Conservation (phyloP, 495 filamentous ascomycete genomes). For the Penicillium parvum region DNA sequence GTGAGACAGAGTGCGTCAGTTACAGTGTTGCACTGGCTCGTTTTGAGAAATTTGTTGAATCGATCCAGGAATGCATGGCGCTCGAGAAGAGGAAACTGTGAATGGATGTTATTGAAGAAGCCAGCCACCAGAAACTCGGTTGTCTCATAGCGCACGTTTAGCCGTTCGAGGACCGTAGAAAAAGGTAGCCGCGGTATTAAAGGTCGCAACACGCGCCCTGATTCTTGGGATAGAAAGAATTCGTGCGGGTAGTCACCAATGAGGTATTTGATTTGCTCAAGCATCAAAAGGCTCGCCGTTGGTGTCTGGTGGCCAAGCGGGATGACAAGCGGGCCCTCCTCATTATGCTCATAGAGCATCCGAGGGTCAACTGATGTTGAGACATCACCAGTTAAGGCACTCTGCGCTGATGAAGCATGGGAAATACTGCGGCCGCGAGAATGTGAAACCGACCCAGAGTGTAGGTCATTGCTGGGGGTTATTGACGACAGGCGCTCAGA, state of each 20-base stretch:
- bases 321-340: conserved; percentile 11
- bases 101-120: conserved; percentile 14
- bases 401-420: neutral
- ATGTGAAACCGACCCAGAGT: neutral
- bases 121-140: conserved; percentile 1
- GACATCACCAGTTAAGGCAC: neutral
- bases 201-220: conserved; percentile 6
- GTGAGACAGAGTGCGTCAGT: conserved; percentile 11
- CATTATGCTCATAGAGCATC: conserved; percentile 1
- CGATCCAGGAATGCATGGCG: neutral
- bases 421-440: neutral
- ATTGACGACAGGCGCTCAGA: conserved; percentile 5
- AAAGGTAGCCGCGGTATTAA: neutral
- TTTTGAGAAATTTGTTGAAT: conserved; percentile 11
- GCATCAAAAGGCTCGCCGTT: conserved; percentile 11
- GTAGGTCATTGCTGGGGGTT: neutral
- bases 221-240: conserved; percentile 15
- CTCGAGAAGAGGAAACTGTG: conserved; percentile 14
- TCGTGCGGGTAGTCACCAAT: conserved; percentile 20
- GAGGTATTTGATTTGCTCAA: conserved; percentile 13
- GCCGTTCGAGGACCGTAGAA: neutral
- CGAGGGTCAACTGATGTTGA: neutral
- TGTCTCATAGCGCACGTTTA: neutral
- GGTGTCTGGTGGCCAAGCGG: conserved; percentile 13
- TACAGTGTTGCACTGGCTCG: conserved; percentile 2